Conservation (phyloP, 345 rosid species). For the Camelina sativa region DNA sequence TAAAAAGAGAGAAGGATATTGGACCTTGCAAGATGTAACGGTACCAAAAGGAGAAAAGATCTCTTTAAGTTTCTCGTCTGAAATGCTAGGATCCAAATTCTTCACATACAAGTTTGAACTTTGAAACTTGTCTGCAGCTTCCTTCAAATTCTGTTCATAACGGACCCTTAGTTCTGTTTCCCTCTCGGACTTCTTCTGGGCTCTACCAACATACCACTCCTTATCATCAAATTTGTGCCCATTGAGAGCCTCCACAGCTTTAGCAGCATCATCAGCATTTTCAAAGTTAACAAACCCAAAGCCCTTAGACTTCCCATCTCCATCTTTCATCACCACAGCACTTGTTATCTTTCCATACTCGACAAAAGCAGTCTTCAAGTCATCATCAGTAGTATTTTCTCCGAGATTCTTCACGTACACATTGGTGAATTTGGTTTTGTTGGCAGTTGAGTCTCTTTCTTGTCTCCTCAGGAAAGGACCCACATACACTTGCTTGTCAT, state of each 20-base stretch:
- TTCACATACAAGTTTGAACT: conserved; percentile 87
- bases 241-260: conserved; percentile 82
- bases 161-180: conserved; percentile 70
- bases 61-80: conserved; percentile 89
- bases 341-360: conserved; percentile 92
- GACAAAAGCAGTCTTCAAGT: conserved; percentile 66
- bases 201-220: conserved; percentile 97
- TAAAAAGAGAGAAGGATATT: conserved; percentile 3
- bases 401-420: conserved; percentile 86
- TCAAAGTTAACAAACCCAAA: conserved; percentile 97
- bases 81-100: conserved; percentile 81
- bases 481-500: conserved; percentile 95
- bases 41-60: conserved; percentile 75
- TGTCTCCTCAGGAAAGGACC: conserved; percentile 93
- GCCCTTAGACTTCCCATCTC: conserved; percentile 79
- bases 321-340: conserved; percentile 85
- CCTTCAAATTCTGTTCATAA: conserved; percentile 86
- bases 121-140: conserved; percentile 84
- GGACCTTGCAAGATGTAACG: conserved; percentile 92
- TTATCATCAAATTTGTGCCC: conserved; percentile 76
- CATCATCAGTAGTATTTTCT: conserved; percentile 73
- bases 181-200: conserved; percentile 89
- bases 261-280: conserved; percentile 82
- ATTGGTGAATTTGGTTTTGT: conserved; percentile 70
- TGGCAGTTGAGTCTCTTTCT: conserved; percentile 67